These are phyloP conservation scores for Hypoxylon trugodes DNA, from an alignment of 495 filamentous ascomycete species.

Conservation along the genomic window DNA sequence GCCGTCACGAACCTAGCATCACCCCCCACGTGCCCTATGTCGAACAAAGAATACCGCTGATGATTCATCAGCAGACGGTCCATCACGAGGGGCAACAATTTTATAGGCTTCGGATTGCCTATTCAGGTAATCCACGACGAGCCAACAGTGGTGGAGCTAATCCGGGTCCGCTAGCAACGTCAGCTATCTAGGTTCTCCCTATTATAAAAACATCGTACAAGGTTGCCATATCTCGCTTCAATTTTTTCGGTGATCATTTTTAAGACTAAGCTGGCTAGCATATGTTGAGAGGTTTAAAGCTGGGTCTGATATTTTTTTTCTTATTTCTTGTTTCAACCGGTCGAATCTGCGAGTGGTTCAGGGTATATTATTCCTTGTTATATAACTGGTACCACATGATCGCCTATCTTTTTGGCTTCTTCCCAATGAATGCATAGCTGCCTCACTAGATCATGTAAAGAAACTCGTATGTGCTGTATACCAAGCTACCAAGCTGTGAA, in stretches of 20 bases:
- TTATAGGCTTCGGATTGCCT: conserved; percentile 35
- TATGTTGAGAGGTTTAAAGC: conserved; percentile 15
- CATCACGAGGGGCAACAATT: conserved; percentile 17
- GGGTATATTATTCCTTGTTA: conserved; percentile 27
- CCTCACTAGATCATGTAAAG: conserved; percentile 26
- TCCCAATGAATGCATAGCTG: conserved; percentile 39
- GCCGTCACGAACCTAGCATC: conserved; percentile 9
- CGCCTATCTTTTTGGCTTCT: conserved; percentile 27
- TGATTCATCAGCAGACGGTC: conserved; percentile 24
- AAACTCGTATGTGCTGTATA: too few species aligned
- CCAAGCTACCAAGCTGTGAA: conserved; percentile 27
- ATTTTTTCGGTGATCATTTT: conserved; percentile 31
- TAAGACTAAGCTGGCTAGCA: conserved; percentile 21
- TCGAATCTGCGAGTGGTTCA: conserved; percentile 13
- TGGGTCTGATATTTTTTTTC: conserved; percentile 2
- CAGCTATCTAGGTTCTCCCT: conserved; percentile 17
- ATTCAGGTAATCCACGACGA: conserved; percentile 32
- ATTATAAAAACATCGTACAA: conserved; percentile 27
- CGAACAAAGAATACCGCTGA: conserved; percentile 22
- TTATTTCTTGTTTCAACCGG: conserved; percentile 1
- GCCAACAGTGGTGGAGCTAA: conserved; percentile 32
- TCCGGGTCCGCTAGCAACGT: conserved; percentile 27
- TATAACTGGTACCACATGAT: conserved; percentile 36
- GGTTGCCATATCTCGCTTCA: conserved; percentile 26
- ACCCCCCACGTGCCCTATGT: conserved; percentile 15